Evolutionary conservation across 805 yeast species (phyloP).

Genomic region (Suhomyces canberraensis): DNA sequence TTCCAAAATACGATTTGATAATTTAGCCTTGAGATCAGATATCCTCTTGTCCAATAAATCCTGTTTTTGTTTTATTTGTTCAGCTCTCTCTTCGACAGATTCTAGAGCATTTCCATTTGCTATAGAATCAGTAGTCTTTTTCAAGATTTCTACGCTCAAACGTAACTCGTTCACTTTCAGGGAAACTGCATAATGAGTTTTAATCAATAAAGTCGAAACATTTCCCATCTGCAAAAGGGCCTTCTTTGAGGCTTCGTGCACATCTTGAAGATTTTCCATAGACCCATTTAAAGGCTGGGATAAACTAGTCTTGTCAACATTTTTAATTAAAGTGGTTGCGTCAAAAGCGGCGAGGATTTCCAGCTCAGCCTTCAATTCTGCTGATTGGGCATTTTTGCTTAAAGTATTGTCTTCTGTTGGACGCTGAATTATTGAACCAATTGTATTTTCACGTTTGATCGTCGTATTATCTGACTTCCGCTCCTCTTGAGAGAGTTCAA

Average conservation of each 20-base stretch:
- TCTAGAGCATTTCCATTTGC: too few relatives aligned
- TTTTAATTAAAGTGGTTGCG: neutral
- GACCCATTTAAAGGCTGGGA: neutral
- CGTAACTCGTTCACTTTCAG: slow-evolving; percentile 24
- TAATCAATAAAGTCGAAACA: neutral
- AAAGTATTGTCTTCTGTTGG: too few relatives aligned
- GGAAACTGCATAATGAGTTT: neutral
- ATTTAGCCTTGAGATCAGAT: slow-evolving; percentile 17
- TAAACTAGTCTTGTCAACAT: too few relatives aligned
- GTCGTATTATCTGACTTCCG: too few relatives aligned
- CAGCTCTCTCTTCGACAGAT: too few relatives aligned
- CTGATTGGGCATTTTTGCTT: neutral
- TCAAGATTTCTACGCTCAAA: too few relatives aligned
- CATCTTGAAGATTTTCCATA: slow-evolving; percentile 2
- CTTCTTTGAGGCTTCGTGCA: slow-evolving; percentile 13
- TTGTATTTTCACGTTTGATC: too few relatives aligned
- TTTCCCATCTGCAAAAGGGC: slow-evolving; percentile 6
- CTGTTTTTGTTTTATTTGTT: slow-evolving; percentile 19
- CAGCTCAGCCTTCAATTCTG: neutral
- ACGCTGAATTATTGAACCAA: too few relatives aligned
- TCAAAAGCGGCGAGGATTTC: neutral
- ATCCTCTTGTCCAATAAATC: slow-evolving; percentile 18
- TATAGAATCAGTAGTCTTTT: too few relatives aligned
- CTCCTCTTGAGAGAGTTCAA: too few relatives aligned
- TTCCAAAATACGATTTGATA: slow-evolving; percentile 22